Evolutionary conservation across 2,329 filamentous ascomycete genomes (phyloP), one percentile per base, ranked within the genome.

Genomic region (Teratosphaeriaceae sp.): DNA sequence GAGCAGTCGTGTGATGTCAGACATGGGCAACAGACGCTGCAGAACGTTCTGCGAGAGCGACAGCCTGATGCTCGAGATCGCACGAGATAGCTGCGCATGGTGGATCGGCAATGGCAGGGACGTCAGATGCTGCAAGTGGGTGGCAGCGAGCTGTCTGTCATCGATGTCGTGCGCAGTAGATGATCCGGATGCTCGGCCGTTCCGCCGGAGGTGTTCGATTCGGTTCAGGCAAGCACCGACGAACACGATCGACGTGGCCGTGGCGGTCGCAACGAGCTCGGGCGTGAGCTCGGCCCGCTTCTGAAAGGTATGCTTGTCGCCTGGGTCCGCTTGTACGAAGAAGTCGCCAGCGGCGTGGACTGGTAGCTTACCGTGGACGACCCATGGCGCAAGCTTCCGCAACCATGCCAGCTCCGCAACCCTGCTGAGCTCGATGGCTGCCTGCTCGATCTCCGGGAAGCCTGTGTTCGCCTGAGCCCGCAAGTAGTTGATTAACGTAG

Each of bases 331-430:
- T 20, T 64, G 57, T 16, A 97, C 79, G 60, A 95, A 95, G 61
- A 97, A 97, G 64, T 97, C 90, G n/a, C 78, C 74, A 4, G 74
- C 76, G 2, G 87, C 88, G 60, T 86, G 82, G 12, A 75, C 76
- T 0, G 90, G 89, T 44, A 95, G 67, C 39, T 84, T 80, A 4
- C 92, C 92, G 62, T 95, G 94, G 12, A 97, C 67, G 7, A 97
- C 75, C 90, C 90, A 98, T 20, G 85, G 85, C 3, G 88, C 85
- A 9, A 94, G 74, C 59, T 95, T 88, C 62, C 88, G 85, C 58
- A 97, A 70, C 92, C 92, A 98, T 7, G 89, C 85, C 22, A 79
- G 84, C 67, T 98, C 90, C 0, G 88, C 89, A 18, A 87, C 72
- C 12, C 72, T 76, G n/a, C 87, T 76, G 26, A 97, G 69, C 45